Base-by-base conservation (phyloP, 169 alveolate genomes). In the Cryptosporidium andersoni region DNA sequence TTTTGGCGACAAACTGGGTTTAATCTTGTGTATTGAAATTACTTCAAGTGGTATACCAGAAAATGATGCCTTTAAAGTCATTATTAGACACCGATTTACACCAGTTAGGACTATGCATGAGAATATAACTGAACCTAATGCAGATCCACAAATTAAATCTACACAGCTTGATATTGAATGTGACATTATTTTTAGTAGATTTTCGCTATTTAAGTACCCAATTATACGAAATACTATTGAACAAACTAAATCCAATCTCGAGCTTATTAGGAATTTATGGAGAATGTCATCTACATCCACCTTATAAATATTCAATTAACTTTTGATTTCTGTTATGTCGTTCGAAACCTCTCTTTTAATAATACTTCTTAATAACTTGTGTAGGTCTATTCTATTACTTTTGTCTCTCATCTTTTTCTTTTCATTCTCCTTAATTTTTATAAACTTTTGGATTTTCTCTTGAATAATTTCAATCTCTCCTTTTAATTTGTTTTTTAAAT, bases 31-130 rank as follows among this genome's bases (percentile, higher is more conserved):
- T 48, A 58, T 74, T 14, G 85, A 74, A 37, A 40, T 74, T 9
- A 74, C 55, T 51, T 74, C 85, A 4, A 74, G 74, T 9, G 85
- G 85, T 12, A 74, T 74, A n/a, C 85, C 85, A 12, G 85, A 74
- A 45, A 74, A 58, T 58, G 85, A 74, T 48, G 85, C 85, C 0
- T 74, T 74, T 36, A 74, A 66, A 9, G 68, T 74, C 4, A 74
- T 58, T 60, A 56, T 74, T 1, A 74, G 85, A 58, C 85, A 74
- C 58, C 25, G 85, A 16, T 74, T 74, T 39, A 58, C 85, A 1
- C 85, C 85, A 11, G 55, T 74, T 40, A 52, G 14, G 43, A 67
- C 65, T 1, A 11, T 67, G 14, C 14, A 53, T 9, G 5, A 53
- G 14, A 16, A 37, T 53, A 16, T 53, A 16, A 16, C 40, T 9